Evolutionary conservation across 2,329 filamentous ascomycete species (phyloP).

Genomic region (Orbilia blumenaviensis): DNA sequence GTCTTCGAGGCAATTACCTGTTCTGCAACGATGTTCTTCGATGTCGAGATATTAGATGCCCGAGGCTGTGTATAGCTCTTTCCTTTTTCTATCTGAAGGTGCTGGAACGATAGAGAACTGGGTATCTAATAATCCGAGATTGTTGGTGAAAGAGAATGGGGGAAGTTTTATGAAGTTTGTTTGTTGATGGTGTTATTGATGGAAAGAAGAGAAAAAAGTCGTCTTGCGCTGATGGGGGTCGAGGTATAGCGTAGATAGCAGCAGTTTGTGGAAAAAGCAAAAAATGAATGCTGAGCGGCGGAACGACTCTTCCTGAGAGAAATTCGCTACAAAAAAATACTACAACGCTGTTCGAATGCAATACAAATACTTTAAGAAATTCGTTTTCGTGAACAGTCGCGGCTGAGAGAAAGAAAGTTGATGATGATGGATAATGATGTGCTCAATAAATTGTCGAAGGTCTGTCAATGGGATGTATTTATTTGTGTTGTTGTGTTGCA

Average conservation of each 20-base stretch:
- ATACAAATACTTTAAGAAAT: conserved; percentile 18
- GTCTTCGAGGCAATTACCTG: conserved; percentile 51
- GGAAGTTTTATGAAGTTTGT: conserved; percentile 27
- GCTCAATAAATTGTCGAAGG: conserved; percentile 22
- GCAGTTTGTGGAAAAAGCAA: conserved; percentile 18
- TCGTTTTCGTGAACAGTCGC: conserved; percentile 45
- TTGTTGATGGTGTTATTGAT: not conserved
- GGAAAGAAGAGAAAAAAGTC: conserved; percentile 14
- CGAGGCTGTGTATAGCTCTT: conserved; percentile 5
- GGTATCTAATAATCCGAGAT: conserved; percentile 13
- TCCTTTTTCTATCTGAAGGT: conserved; percentile 28
- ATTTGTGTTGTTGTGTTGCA: conserved; percentile 36
- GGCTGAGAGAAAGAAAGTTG: not conserved
- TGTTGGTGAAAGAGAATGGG: not conserved
- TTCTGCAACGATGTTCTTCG: conserved; percentile 27
- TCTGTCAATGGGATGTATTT: conserved; percentile 30
- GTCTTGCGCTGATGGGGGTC: conserved; percentile 40
- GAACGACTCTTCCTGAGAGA: conserved; percentile 54
- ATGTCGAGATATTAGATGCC: conserved; percentile 6
- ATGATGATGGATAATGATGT: too few species aligned
- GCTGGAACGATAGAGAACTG: conserved; percentile 12
- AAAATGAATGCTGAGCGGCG: conserved; percentile 11
- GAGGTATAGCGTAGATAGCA: not conserved
- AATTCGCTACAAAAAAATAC: conserved; percentile 42
- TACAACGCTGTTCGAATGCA: not conserved